phyloP scores from a whole-genome alignment of 78 protist genomes.

The Creolimax fragrantissima region DNA sequence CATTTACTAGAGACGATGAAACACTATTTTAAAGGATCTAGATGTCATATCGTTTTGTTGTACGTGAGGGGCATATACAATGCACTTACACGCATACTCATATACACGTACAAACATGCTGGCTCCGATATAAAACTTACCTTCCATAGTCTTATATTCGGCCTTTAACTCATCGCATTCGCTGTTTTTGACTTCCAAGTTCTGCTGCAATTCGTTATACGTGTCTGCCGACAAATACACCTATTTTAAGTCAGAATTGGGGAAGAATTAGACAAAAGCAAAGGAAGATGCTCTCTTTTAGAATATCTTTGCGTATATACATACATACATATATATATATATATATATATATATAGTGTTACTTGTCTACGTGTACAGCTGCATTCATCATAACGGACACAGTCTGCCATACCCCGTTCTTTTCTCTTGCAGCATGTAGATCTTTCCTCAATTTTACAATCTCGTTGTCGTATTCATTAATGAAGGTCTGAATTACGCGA shows the following conservation, averaged over 20 bases:
- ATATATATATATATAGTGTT: background rate
- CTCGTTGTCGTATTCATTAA: conserved; percentile 27
- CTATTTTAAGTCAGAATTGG: background rate
- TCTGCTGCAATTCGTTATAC: background rate
- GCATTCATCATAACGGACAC: no score
- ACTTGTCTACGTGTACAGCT: no score
- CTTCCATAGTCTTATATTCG: background rate
- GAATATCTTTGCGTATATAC: background rate
- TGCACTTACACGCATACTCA: background rate
- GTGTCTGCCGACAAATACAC: conserved; percentile 25
- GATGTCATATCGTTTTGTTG: no score
- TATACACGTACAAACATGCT: background rate
- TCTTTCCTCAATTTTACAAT: conserved; percentile 44
- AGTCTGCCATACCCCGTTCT: conserved; percentile 45
- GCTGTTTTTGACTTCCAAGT: background rate
- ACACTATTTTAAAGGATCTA: no score
- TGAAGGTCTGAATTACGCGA: background rate
- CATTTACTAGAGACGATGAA: no score
- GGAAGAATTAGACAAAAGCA: background rate
- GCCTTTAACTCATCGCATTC: background rate
- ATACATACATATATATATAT: background rate
- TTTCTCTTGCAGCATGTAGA: conserved; percentile 41
- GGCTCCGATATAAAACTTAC: background rate
- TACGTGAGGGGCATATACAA: no score
- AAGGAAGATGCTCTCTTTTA: background rate